Conservation (phyloP, 148 eudicot species). For the Polygonum aviculare region DNA sequence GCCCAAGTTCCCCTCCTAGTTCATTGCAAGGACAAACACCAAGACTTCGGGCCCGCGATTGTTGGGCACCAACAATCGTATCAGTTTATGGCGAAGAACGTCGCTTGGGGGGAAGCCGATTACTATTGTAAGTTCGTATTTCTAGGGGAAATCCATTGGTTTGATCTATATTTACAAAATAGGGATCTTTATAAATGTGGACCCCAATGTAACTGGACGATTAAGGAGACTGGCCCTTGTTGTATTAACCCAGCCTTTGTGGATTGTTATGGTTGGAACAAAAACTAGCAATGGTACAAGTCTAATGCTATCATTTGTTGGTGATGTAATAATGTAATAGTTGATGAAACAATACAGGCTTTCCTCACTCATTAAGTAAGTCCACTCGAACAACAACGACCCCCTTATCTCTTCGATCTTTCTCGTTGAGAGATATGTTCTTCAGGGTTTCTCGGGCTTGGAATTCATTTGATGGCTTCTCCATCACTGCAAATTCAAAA, state of each 20-base stretch:
- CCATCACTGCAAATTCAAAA: no score
- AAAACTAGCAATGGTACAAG: not conserved
- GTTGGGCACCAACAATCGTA: not conserved
- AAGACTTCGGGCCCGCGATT: not conserved
- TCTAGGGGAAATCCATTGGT: not conserved
- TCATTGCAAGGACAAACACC: not conserved
- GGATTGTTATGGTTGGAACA: not conserved
- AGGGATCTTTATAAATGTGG: not conserved
- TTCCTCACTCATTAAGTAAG: no score
- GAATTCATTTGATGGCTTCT: no score
- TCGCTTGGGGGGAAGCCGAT: not conserved
- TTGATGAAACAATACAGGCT: no score
- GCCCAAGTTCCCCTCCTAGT: not conserved
- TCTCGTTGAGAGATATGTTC: no score
- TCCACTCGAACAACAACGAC: no score
- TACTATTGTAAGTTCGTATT: not conserved
- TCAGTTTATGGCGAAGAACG: not conserved
- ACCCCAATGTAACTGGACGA: not conserved
- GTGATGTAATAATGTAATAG: no score
- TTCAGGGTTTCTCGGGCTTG: no score
- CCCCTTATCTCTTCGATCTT: no score
- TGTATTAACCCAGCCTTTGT: not conserved
- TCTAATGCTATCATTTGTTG: no score
- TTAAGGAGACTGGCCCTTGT: not conserved
- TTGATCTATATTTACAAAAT: not conserved